Evolutionary conservation across 2,329 filamentous ascomycete species (phyloP).

Genomic region (Clarireedia sp.): DNA sequence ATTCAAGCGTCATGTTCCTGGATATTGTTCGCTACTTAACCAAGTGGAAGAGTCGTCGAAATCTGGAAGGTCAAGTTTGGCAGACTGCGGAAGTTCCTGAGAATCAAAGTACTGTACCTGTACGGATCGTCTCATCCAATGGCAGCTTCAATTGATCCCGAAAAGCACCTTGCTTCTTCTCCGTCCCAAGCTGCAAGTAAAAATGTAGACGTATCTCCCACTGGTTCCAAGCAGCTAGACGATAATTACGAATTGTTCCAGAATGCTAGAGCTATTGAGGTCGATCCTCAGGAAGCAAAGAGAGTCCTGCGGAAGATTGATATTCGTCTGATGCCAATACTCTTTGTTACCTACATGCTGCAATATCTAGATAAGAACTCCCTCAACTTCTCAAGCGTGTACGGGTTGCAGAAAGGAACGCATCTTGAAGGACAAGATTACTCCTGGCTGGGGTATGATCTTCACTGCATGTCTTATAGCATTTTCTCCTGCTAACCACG

Average conservation of each 20-base stretch:
- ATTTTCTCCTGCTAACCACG: background rate
- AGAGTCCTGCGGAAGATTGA: constrained; percentile 49
- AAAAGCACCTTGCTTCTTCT: constrained; percentile 12
- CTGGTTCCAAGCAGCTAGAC: constrained; percentile 25
- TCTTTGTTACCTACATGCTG: constrained; percentile 50
- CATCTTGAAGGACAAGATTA: constrained; percentile 43
- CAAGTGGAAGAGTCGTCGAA: too few species aligned
- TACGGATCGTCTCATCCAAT: background rate
- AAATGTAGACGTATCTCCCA: constrained; percentile 9
- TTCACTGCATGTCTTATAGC: background rate
- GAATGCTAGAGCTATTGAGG: constrained; percentile 22
- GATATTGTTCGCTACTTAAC: too few species aligned
- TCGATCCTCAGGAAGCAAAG: constrained; percentile 24
- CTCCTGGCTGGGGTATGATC: constrained; percentile 37
- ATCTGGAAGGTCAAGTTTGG: too few species aligned
- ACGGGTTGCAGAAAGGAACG: constrained; percentile 39
- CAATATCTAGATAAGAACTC: constrained; percentile 56
- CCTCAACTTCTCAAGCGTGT: constrained; percentile 43
- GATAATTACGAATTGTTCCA: constrained; percentile 33
- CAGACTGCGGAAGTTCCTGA: background rate
- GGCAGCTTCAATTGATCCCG: constrained; percentile 12
- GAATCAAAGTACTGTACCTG: background rate
- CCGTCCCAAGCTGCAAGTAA: background rate
- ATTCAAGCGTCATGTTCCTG: too few species aligned
- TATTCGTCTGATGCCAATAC: constrained; percentile 43